A percentile compares a stretch with the other conserved stretches of the same genome.
These are phyloP conservation scores for Austroboletus niveus DNA, from an alignment of 1,284 basidiomycete genomes.

Conservation along the genomic window DNA sequence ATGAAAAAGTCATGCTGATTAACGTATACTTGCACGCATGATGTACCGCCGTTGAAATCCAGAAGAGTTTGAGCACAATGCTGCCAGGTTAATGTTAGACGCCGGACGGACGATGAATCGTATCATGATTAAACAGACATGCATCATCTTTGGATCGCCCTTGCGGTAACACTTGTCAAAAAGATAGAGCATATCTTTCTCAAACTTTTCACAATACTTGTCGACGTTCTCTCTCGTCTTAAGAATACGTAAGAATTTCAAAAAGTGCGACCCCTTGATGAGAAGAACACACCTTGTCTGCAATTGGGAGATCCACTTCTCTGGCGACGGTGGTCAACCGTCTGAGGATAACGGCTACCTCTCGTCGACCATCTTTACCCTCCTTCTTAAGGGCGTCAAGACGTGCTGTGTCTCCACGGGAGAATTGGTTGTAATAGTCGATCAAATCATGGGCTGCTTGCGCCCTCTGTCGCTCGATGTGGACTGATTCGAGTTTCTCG, in stretches of 20 bases:
- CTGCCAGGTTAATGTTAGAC: slow-evolving; percentile 40
- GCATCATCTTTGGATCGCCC: slow-evolving; percentile 99
- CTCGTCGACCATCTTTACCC: slow-evolving; percentile 82
- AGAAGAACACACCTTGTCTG: slow-evolving; percentile 61
- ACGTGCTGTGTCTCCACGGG: slow-evolving; percentile 77
- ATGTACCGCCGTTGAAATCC: slow-evolving; percentile 97
- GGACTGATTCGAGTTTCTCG: slow-evolving; percentile 94
- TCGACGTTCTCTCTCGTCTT: slow-evolving; percentile 86
- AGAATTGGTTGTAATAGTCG: slow-evolving; percentile 92
- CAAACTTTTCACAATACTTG: slow-evolving; percentile 97
- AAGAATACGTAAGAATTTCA: slow-evolving; percentile 23
- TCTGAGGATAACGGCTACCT: slow-evolving; percentile 88
- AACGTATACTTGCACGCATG: slow-evolving; percentile 98
- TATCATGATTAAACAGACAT: slow-evolving; percentile 56
- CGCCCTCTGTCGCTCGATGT: slow-evolving; percentile 89
- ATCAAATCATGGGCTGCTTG: slow-evolving; percentile 95
- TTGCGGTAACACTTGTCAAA: slow-evolving; percentile 96
- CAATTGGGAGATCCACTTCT: slow-evolving; percentile 84
- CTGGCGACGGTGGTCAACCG: slow-evolving; percentile 87
- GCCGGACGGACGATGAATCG: not conserved
- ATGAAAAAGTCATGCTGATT: slow-evolving; percentile 99
- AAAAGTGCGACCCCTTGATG: not conserved
- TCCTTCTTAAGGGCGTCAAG: slow-evolving; percentile 84
- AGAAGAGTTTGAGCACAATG: slow-evolving; percentile 96
- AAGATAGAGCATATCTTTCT: slow-evolving; percentile 96